Percentiles rank a stretch among this genome's conserved stretches.
phyloP scores from a whole-genome alignment of 1,284 basidiomycete species.

The Ustilago tritici region DNA sequence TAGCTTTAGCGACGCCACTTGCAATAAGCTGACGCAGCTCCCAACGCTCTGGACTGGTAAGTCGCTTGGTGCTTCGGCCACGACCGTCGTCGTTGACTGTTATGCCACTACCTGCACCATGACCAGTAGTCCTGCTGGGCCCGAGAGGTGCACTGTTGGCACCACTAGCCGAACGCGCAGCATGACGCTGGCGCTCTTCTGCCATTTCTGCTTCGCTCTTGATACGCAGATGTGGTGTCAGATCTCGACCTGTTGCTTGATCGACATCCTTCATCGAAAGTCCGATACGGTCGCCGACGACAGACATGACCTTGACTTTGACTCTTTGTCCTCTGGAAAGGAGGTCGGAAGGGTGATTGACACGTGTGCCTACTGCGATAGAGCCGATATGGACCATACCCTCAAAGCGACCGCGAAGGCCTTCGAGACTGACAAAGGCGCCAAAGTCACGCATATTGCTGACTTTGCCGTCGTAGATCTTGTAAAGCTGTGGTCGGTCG shows the following conservation, averaged over 20 bases:
- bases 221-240: slow-evolving; percentile 91
- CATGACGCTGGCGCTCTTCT: slow-evolving; percentile 47
- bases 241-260: slow-evolving; percentile 86
- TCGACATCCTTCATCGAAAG: slow-evolving; percentile 99
- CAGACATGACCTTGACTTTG: slow-evolving; percentile 85
- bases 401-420: slow-evolving; percentile 85
- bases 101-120: slow-evolving; percentile 38
- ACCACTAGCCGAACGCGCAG: slow-evolving; percentile 68
- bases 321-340: slow-evolving; percentile 85
- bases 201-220: slow-evolving; percentile 85
- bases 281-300: slow-evolving; percentile 82
- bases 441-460: slow-evolving; percentile 93
- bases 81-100: slow-evolving; percentile 55
- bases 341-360: slow-evolving; percentile 87
- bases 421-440: slow-evolving; percentile 90
- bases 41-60: slow-evolving; percentile 97
- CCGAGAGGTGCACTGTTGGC: slow-evolving; percentile 72
- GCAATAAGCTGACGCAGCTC: slow-evolving; percentile 99
- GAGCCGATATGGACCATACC: slow-evolving; percentile 96
- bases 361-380: slow-evolving; percentile 80
- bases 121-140: slow-evolving; percentile 22
- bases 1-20: slow-evolving; percentile 88
- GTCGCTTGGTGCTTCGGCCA: slow-evolving; percentile 77
- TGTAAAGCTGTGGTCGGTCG: slow-evolving; percentile 88
- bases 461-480: slow-evolving; percentile 91